Base-by-base conservation (phyloP, 306 rosid genomes). In the Sindora glabra region DNA sequence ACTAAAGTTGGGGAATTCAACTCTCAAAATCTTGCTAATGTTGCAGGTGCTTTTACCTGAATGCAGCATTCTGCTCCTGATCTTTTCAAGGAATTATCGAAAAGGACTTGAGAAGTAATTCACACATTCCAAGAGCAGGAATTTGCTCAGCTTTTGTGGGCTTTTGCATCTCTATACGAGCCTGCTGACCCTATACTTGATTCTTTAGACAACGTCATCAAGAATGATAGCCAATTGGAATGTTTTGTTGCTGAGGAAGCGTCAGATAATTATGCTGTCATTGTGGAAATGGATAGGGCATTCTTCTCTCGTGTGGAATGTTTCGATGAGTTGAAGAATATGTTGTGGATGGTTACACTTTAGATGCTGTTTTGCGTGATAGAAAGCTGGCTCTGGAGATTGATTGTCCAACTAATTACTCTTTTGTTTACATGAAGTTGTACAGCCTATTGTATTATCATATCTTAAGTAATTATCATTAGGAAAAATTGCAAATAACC, bases 131-230 rank as follows among this genome's bases (percentile, higher is more conserved):
- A 64, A 62, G 98, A 81, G 70, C 98, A 88, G 77, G 98, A 92
- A 77, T 79, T 88, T 57, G 85, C 96, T 21, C 98, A 92, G 79
- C 65, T 92, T 24, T 75, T 92, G 74, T 88, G 98, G 98, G 98
- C 96, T 65, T 88, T 88, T 69, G 86, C 98, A 24, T 79, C 94
- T 76, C 67, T 92, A 37, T 74, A 74, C 18, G 96, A 88, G 71
- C 78, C 95, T 40, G 82, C 76, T 54, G 86, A 77, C 42, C 57
- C 58, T 52, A 17, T 92, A 21, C 74, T 86, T 60, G 88, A 81
- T 53, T 79, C 96, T 60, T 74, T 91, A 70, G 98, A 91, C 53
- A 50, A 18, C 15, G 61, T 75, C 59, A 83, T 67, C 68, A 47
- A 45, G 36, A 80, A 70, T 67, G 64, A 65, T 45, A 25, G 46